phyloP scores from a whole-genome alignment of 345 rosid genomes.

The Punica granatum region DNA sequence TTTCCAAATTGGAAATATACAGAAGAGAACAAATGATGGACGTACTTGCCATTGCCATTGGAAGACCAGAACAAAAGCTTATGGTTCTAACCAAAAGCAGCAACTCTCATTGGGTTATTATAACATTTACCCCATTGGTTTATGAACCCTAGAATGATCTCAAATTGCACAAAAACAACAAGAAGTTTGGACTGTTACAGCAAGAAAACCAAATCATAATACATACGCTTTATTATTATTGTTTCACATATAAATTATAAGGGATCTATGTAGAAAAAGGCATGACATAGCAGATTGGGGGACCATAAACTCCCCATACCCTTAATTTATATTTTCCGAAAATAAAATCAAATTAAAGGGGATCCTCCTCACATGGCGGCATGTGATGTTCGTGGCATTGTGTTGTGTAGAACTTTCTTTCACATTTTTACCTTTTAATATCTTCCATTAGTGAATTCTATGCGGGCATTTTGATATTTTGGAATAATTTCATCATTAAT shows the following conservation, averaged over 20 bases:
- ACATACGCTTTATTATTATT: not conserved
- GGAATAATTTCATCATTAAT: too few relatives aligned
- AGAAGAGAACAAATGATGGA: not conserved
- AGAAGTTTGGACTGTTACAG: not conserved
- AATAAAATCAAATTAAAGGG: conserved; percentile 13
- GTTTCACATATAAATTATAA: not conserved
- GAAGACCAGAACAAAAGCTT: too few relatives aligned
- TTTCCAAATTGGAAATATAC: not conserved
- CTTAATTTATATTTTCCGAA: conserved; percentile 1
- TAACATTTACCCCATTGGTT: not conserved
- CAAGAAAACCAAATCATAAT: not conserved
- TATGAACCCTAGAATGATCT: not conserved
- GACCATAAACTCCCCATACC: conserved; percentile 18
- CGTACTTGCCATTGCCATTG: not conserved
- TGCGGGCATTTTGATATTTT: too few relatives aligned
- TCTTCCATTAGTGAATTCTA: too few relatives aligned
- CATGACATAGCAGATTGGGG: conserved; percentile 10
- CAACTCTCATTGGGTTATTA: not conserved
- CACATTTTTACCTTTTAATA: not conserved
- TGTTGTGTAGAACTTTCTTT: not conserved
- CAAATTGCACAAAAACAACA: not conserved
- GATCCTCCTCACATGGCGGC: conserved; percentile 17
- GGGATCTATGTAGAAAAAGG: conserved; percentile 3
- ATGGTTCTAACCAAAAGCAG: too few relatives aligned
- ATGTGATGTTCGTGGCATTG: conserved; percentile 7